Percentiles rank a stretch among this genome's conserved stretches.
phyloP scores from a whole-genome alignment of 805 yeast genomes.

The Saccharomycopsis javanensis region DNA sequence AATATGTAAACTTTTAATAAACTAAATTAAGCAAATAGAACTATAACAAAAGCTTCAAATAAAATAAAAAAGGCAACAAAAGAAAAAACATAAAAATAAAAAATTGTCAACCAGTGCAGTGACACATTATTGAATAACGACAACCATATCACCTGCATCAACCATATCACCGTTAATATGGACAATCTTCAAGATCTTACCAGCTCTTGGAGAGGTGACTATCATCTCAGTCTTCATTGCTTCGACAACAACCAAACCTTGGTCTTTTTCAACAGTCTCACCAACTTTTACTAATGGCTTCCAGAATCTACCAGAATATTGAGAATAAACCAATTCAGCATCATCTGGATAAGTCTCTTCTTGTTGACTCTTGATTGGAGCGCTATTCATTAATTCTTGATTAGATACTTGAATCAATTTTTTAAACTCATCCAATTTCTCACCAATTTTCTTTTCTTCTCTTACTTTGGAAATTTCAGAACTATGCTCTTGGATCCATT shows the following conservation, averaged over 20 bases:
- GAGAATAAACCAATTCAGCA: conserved; percentile 83
- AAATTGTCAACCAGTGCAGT: neutral
- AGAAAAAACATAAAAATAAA: neutral
- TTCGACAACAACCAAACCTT: conserved; percentile 80
- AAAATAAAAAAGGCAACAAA: neutral
- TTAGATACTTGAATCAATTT: conserved; percentile 72
- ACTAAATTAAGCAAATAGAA: no score
- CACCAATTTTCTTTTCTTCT: conserved; percentile 56
- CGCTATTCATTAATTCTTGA: conserved; percentile 44
- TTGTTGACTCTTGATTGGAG: conserved; percentile 34
- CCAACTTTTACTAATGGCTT: conserved; percentile 77
- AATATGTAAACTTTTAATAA: no score
- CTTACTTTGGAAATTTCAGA: conserved; percentile 64
- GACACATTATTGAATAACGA: conserved; percentile 34
- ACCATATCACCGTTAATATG: conserved; percentile 93
- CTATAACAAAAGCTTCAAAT: neutral
- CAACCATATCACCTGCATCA: conserved; percentile 93
- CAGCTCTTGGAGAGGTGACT: conserved; percentile 59
- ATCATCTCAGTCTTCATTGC: conserved; percentile 99
- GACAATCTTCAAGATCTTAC: conserved; percentile 61
- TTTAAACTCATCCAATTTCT: conserved; percentile 78
- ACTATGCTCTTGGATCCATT: conserved; percentile 67
- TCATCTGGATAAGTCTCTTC: conserved; percentile 60
- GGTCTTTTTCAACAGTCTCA: conserved; percentile 61
- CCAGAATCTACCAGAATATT: conserved; percentile 97